Conservation (phyloP, 2,329 filamentous ascomycete species). For the Aspergillus hortae region DNA sequence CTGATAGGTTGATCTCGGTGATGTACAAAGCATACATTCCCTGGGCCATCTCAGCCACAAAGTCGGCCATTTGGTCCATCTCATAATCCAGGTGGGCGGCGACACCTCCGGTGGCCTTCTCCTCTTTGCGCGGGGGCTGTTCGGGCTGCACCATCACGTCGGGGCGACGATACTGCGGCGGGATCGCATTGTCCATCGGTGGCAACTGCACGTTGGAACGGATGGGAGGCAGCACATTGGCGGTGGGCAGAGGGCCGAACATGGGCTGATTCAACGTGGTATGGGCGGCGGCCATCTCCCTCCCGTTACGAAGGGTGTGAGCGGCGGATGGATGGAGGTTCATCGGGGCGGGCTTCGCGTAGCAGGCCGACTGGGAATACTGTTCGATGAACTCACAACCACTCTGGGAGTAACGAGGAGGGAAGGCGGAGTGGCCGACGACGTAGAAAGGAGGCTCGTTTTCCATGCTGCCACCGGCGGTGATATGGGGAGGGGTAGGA, state of each 20-base stretch:
- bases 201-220: conserved; percentile 38
- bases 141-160: conserved; percentile 35
- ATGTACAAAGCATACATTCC: conserved; percentile 62
- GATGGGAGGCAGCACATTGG: conserved; percentile 40
- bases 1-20: conserved; percentile 55
- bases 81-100: conserved; percentile 95
- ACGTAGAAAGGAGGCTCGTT: conserved; percentile 38
- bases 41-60: conserved; percentile 84
- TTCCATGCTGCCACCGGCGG: conserved; percentile 35
- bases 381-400: conserved; percentile 46
- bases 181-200: conserved; percentile 40
- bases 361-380: conserved; percentile 43
- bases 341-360: conserved; percentile 35
- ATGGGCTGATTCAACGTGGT: conserved; percentile 29
- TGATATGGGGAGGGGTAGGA: conserved; percentile 41
- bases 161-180: conserved; percentile 40
- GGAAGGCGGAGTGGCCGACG: conserved; percentile 36
- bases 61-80: conserved; percentile 93
- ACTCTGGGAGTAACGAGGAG: conserved; percentile 41
- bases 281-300: conserved; percentile 28
- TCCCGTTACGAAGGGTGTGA: conserved; percentile 28
- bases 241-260: conserved; percentile 31
- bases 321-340: conserved; percentile 28
- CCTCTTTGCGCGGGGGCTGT: conserved; percentile 51
- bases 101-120: conserved; percentile 75